Conservation (phyloP, 306 rosid genomes). For the Glycyrrhiza uralensis region DNA sequence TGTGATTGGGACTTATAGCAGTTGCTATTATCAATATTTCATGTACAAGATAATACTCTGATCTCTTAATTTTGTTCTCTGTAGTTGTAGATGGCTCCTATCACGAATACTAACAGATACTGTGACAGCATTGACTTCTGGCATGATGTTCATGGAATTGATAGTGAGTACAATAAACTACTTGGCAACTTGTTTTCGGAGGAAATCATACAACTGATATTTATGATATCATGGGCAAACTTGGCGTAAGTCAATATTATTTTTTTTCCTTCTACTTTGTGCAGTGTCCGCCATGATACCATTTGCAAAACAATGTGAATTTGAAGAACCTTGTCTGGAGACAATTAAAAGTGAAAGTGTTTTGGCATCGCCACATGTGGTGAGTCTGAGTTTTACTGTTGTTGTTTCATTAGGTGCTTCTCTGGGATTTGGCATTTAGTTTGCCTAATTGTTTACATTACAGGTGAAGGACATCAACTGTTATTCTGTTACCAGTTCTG, state of each 20-base stretch:
- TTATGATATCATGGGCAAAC: too few relatives aligned
- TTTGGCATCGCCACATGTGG: conserved; percentile 74
- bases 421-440: neutral
- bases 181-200: too few relatives aligned
- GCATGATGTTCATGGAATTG: conserved; percentile 83
- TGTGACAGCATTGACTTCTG: conserved; percentile 73
- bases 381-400: conserved; percentile 32
- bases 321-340: conserved; percentile 82
- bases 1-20: neutral
- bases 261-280: too few relatives aligned
- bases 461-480: conserved; percentile 70
- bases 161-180: conserved; percentile 56
- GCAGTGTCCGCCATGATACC: conserved; percentile 84
- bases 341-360: conserved; percentile 70
- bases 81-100: conserved; percentile 79
- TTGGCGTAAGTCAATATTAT: too few relatives aligned
- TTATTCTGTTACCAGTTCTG: conserved; percentile 47
- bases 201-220: too few relatives aligned
- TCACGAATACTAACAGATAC: conserved; percentile 70
- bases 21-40: conserved; percentile 1
- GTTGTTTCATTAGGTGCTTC: neutral
- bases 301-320: conserved; percentile 72
- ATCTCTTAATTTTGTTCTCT: conserved; percentile 26
- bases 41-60: conserved; percentile 8
- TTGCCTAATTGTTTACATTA: too few relatives aligned